Evolutionary conservation across 208 protist species (phyloP).

Genomic region (Crithidia fasciculata): DNA sequence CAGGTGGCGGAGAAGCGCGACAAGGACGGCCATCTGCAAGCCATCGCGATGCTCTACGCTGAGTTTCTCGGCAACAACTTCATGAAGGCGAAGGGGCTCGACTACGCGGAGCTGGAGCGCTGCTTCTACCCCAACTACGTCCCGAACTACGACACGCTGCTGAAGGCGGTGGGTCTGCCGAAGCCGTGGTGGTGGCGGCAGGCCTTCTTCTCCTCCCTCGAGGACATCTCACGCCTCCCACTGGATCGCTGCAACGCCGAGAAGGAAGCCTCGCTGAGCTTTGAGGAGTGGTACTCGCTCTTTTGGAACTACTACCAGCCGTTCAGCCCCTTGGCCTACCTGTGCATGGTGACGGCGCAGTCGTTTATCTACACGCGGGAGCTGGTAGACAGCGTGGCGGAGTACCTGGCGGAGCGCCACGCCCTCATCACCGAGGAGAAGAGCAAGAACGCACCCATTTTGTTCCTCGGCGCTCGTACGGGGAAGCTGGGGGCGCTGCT

Average conservation of each 20-base stretch:
- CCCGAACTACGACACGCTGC: conserved; percentile 56
- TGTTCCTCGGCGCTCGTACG: conserved; percentile 76
- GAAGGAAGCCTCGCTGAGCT: conserved; percentile 61
- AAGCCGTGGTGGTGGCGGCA: conserved; percentile 80
- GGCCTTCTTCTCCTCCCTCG: conserved; percentile 66
- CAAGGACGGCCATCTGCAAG: conserved; percentile 75
- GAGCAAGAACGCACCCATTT: conserved; percentile 78
- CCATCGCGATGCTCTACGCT: conserved; percentile 85
- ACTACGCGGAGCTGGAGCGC: conserved; percentile 81
- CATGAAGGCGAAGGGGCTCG: conserved; percentile 49
- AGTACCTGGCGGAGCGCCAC: conserved; percentile 82
- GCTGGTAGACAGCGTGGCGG: conserved; percentile 72
- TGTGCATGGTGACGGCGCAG: conserved; percentile 84
- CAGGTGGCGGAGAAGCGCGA: conserved; percentile 73
- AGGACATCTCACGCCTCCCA: conserved; percentile 88
- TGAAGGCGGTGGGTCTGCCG: conserved; percentile 57
- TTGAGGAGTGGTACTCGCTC: conserved; percentile 89
- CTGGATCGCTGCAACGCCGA: conserved; percentile 77
- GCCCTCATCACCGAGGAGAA: conserved; percentile 63
- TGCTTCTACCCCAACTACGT: conserved; percentile 86
- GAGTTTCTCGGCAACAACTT: conserved; percentile 82
- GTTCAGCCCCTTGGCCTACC: conserved; percentile 75
- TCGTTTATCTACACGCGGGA: conserved; percentile 72
- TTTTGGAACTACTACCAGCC: conserved; percentile 92
- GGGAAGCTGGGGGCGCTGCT: conserved; percentile 82